These are phyloP conservation scores for Didymella sp. DNA, from an alignment of 2,329 filamentous ascomycete genomes.

Conservation along the genomic window DNA sequence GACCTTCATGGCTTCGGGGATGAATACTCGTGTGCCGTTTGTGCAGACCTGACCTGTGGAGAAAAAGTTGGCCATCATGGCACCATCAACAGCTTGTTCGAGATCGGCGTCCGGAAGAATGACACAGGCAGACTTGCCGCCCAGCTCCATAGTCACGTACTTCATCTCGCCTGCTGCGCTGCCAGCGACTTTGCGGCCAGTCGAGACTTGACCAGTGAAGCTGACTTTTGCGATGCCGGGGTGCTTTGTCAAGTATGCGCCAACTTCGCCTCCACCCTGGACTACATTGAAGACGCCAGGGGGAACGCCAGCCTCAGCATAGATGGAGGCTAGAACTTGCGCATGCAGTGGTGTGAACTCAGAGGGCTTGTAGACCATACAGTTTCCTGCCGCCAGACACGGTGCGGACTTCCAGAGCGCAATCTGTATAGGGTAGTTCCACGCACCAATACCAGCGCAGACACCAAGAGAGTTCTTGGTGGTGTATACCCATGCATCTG, in stretches of 20 bases:
- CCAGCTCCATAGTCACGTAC: conserved; percentile 90
- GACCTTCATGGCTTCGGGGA: conserved; percentile 69
- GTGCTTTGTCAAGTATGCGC: conserved; percentile 76
- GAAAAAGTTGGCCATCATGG: conserved; percentile 95
- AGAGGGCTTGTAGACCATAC: conserved; percentile 90
- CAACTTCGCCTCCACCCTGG: conserved; percentile 79
- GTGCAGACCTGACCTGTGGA: conserved; percentile 92
- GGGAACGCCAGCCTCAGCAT: conserved; percentile 78
- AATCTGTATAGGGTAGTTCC: conserved; percentile 93
- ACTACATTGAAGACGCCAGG: conserved; percentile 87
- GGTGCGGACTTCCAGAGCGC: conserved; percentile 89
- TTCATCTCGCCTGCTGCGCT: conserved; percentile 81
- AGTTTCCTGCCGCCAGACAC: conserved; percentile 84
- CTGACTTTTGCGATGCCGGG: conserved; percentile 80
- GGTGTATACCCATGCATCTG: conserved; percentile 82
- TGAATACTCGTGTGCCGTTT: conserved; percentile 87
- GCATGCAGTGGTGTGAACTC: conserved; percentile 88
- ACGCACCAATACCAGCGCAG: conserved; percentile 85
- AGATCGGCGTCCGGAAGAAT: conserved; percentile 81
- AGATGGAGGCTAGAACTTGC: conserved; percentile 76
- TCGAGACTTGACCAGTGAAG: conserved; percentile 87
- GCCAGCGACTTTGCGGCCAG: conserved; percentile 80
- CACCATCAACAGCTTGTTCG: conserved; percentile 82
- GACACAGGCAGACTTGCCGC: conserved; percentile 83
- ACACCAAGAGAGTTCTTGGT: conserved; percentile 83